Evolutionary conservation across 2,329 filamentous ascomycete species (phyloP), one percentile per base, ranked within the genome.

Genomic region (Xylariaceae sp.): DNA sequence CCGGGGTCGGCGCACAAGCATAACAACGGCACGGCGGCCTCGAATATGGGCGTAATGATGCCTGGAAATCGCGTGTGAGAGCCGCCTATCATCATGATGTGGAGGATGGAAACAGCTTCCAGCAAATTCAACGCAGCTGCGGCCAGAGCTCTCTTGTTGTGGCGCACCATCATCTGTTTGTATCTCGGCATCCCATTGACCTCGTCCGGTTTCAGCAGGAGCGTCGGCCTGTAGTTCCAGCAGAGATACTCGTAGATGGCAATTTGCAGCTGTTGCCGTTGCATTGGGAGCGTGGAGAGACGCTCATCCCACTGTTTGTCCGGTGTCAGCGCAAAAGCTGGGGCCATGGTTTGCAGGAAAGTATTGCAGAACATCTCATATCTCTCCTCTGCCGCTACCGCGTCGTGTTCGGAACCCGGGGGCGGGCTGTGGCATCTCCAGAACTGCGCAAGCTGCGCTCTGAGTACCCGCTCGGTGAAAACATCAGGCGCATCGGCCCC

Each of bases 161-260:
- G 60, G 32, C 15, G 47, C 18, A 34, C 13, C 13, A 54, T n/a
- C 7, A 51, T 30, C 15, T 18, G 40, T 37, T 62, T 62, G 26
- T 58, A 63, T 7, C 3, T 9, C 1, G 60, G 58, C 1, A 62
- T 42, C 1, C 12, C 32, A 13, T 46, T 13, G 7, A 55, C n/a
- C 32, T 48, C 1, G 1, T 13, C 9, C 5, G 32, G 12, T 5
- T 45, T n/a, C 5, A 43, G 21, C 15, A 62, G 18, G 0, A 63
- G 44, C 1, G 51, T 5, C 1, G 58, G 50, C 5, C 60, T 36
- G 19, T 62, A 62, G 26, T 62, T 57, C 37, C 41, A 54, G 29
- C 60, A 62, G n/a, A 61, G 3, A 3, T 54, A 57, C 10, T 62
- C 55, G 19, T 53, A 61, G 8, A 62, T 54, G 6, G 56, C 26